Evolutionary conservation across 139 green algal genomes (phyloP).

Genomic region (Auxenochlorella pyrenoidosa): DNA sequence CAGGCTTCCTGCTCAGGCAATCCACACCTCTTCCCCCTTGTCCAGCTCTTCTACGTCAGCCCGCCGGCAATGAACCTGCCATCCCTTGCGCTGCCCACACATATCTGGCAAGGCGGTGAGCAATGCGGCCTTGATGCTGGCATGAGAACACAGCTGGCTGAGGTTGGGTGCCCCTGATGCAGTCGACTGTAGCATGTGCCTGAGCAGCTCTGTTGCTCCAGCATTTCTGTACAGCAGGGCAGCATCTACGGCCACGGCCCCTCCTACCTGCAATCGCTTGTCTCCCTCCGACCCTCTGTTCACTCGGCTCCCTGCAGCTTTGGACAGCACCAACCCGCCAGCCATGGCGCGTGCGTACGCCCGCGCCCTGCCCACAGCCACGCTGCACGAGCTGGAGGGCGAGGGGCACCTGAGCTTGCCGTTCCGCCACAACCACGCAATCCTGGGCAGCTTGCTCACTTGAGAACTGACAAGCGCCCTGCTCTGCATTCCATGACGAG

Average conservation of each 20-base stretch:
- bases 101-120: conserved; percentile 19
- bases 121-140: too few relatives aligned
- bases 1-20: too few relatives aligned
- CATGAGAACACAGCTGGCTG: too few relatives aligned
- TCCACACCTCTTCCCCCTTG: not conserved
- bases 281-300: not conserved
- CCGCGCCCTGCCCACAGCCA: not conserved
- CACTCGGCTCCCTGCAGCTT: not conserved
- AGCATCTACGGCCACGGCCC: too few relatives aligned
- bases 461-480: not conserved
- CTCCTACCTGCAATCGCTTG: too few relatives aligned
- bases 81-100: not conserved
- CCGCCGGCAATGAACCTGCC: not conserved
- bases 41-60: not conserved
- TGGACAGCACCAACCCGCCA: conserved; percentile 11
- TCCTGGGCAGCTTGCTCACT: not conserved
- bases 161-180: too few relatives aligned
- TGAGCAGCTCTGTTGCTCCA: not conserved
- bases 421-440: conserved; percentile 13
- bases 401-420: conserved; percentile 25
- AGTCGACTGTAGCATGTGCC: too few relatives aligned
- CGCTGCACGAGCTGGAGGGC: conserved; percentile 4
- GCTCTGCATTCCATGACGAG: too few relatives aligned
- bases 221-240: too few relatives aligned
- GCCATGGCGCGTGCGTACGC: conserved; percentile 27